Evolutionary conservation across 2,329 filamentous ascomycete species (phyloP).

Genomic region (Fusarium robinianum): DNA sequence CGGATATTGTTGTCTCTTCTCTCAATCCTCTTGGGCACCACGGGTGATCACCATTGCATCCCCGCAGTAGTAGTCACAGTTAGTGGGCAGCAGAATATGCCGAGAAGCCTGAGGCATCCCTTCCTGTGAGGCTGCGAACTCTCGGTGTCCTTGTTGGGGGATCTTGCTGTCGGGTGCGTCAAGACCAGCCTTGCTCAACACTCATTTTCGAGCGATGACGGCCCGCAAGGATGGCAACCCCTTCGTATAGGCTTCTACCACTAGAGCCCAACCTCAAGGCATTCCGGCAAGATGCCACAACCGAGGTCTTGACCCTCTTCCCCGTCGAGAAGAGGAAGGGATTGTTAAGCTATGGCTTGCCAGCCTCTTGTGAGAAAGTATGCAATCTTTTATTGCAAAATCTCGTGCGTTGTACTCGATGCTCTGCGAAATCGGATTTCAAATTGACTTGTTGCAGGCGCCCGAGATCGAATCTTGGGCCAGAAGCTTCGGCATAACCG

Average conservation of each 20-base stretch:
- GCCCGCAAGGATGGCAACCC: constrained; percentile 30
- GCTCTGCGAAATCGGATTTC: too few species aligned
- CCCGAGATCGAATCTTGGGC: constrained; percentile 32
- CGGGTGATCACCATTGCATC: constrained; percentile 29
- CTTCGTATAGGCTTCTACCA: constrained; percentile 33
- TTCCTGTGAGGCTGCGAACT: too few species aligned
- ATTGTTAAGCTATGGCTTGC: constrained; percentile 32
- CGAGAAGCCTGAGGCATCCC: constrained; percentile 33
- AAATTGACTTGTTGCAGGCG: constrained; percentile 19
- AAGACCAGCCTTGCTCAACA: constrained; percentile 18
- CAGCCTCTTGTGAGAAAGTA: constrained; percentile 31
- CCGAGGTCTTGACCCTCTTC: constrained; percentile 34
- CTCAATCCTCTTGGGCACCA: constrained; percentile 16
- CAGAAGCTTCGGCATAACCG: constrained; percentile 28
- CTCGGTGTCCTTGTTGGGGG: constrained; percentile 9
- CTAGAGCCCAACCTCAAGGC: constrained; percentile 30
- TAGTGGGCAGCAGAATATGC: constrained; percentile 27
- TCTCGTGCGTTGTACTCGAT: constrained; percentile 31
- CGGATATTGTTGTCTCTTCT: constrained; percentile 29
- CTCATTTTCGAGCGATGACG: constrained; percentile 27
- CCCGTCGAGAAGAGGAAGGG: constrained; percentile 33
- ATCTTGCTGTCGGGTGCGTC: constrained; percentile 12
- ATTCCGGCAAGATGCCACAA: constrained; percentile 33
- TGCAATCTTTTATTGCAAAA: constrained; percentile 30
- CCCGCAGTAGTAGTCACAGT: constrained; percentile 17